These are phyloP conservation scores for Cystobasidium pallidum DNA, from an alignment of 1,284 basidiomycete species.

Conservation along the genomic window DNA sequence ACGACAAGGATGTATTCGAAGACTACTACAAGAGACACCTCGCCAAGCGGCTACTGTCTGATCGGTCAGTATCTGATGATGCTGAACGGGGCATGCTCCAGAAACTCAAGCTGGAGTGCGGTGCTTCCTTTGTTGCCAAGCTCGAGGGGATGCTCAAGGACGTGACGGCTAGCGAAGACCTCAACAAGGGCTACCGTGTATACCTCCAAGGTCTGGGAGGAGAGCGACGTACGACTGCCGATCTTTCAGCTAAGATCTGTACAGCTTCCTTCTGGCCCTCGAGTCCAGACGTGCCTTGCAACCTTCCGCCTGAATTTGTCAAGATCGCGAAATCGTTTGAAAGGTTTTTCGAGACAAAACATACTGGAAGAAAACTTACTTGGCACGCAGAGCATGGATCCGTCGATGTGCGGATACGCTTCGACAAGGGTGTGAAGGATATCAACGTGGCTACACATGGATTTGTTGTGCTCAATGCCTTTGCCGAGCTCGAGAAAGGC, in stretches of 20 bases:
- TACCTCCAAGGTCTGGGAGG: constrained; percentile 45
- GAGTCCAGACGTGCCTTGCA: constrained; percentile 67
- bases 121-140: constrained; percentile 96
- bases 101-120: constrained; percentile 96
- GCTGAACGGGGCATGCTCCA: constrained; percentile 97
- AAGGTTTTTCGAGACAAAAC: constrained; percentile 83
- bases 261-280: constrained; percentile 91
- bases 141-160: constrained; percentile 99
- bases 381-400: constrained; percentile 94
- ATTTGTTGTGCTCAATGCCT: constrained; percentile 83
- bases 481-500: constrained; percentile 71
- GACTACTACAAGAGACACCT: constrained; percentile 97
- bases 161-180: constrained; percentile 86
- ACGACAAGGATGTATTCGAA: constrained; percentile 97
- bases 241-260: constrained; percentile 83
- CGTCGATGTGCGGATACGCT: constrained; percentile 82
- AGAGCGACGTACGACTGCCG: constrained; percentile 65
- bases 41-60: constrained; percentile 83
- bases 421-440: constrained; percentile 78
- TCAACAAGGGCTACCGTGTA: constrained; percentile 72
- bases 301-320: constrained; percentile 68
- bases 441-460: constrained; percentile 91
- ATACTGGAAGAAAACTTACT: constrained; percentile 85
- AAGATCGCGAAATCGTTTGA: constrained; percentile 77
- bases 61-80: constrained; percentile 90